These are phyloP conservation scores for Penicillium sp. DNA, from an alignment of 2,329 filamentous ascomycete genomes.

Conservation along the genomic window DNA sequence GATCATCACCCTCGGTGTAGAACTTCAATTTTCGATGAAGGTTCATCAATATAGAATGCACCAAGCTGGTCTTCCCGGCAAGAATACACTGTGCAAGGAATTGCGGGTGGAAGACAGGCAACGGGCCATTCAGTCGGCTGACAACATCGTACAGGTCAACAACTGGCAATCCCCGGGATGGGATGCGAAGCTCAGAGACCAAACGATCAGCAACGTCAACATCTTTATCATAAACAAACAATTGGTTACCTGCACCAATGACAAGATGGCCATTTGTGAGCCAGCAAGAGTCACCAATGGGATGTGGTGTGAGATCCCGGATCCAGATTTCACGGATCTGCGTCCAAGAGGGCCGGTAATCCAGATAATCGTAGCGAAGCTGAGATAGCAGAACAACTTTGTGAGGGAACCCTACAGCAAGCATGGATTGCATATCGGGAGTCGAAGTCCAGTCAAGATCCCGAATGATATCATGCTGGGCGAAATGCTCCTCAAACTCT, in stretches of 20 bases:
- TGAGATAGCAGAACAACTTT: constrained; percentile 81
- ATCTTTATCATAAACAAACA: constrained; percentile 82
- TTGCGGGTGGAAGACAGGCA: constrained; percentile 91
- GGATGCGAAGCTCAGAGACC: constrained; percentile 59
- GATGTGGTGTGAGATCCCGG: constrained; percentile 80
- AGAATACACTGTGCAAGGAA: constrained; percentile 86
- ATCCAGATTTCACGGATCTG: constrained; percentile 81
- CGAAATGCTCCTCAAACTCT: constrained; percentile 78
- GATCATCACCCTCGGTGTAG: constrained; percentile 75
- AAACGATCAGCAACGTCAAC: constrained; percentile 68
- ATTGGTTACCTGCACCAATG: constrained; percentile 86
- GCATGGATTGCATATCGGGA: constrained; percentile 82
- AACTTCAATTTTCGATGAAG: constrained; percentile 81
- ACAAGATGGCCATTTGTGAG: constrained; percentile 81
- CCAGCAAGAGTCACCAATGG: constrained; percentile 94
- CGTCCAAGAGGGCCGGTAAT: constrained; percentile 87
- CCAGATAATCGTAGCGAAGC: constrained; percentile 88
- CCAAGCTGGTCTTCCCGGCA: constrained; percentile 72
- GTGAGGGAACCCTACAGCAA: constrained; percentile 91
- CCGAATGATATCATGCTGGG: constrained; percentile 73
- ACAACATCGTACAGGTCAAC: constrained; percentile 81
- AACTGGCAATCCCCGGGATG: constrained; percentile 52
- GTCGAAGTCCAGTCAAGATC: constrained; percentile 95
- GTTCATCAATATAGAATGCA: constrained; percentile 72
- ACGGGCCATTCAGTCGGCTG: constrained; percentile 79